Evolutionary conservation across 495 filamentous ascomycete species (phyloP), one percentile per base, ranked within the genome.

Genomic region (Daldinia caldariorum): DNA sequence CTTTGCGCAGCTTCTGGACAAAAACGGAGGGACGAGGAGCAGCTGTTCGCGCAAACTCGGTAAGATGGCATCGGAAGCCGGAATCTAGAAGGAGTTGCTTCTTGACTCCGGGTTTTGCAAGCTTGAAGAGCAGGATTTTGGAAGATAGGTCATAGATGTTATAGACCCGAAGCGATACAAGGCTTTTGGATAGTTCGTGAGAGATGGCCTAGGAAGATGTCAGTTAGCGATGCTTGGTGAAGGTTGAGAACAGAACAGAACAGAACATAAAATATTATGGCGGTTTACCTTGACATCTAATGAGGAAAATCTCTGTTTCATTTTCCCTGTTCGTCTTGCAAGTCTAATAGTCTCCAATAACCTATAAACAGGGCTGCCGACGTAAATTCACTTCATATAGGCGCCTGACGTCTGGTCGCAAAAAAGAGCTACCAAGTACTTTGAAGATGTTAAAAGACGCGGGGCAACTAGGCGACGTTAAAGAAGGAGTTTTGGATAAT

Each of bases 271-370:
- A 37, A 37, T 8, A 37, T 37, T 43, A 16, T 43, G 38, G 38
- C n/a, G 16, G 22, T 59, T 16, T 83, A 92, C 92, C 85, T 92
- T 91, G 68, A 97, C 92, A 78, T 97, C 94, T 54, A 97, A 81
- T 3, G 94, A 97, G 13, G 94, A 97, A 82, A 97, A 97, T 79
- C 95, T 86, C 77, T 97, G 95, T 86, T 99, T 99, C 95, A 99
- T 99, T 38, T 80, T 89, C 78, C 31, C 16, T 39, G 34, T 45
- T 6, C 32, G 1, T 22, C 35, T 14, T 53, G 2, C 12, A 14
- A 16, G 0, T 32, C 4, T 22, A 32, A 20, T 53, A 32, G n/a
- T 26, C 0, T 12, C 12, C 31, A 29, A 35, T 35, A 35, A 3
- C 12, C 26, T 53, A 4, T 14, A 14, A 9, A 10, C 16, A 10